phyloP scores from a whole-genome alignment of 106 monocot species.

The Xerophyta viscosa region DNA sequence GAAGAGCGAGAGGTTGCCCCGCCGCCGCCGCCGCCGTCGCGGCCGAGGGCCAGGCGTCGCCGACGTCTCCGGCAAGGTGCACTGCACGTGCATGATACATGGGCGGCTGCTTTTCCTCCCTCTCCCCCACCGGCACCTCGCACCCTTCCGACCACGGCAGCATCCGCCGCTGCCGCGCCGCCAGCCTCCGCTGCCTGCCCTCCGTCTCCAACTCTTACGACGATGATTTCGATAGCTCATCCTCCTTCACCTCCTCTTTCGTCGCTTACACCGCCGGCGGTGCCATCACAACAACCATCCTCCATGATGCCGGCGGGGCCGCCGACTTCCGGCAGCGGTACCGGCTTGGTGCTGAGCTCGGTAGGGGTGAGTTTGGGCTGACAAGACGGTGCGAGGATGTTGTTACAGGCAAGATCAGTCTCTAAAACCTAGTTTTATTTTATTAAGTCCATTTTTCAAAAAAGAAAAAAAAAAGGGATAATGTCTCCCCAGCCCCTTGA shows the following conservation, averaged over 20 bases:
- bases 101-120: constrained; percentile 34
- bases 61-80: no score
- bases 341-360: constrained; percentile 22
- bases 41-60: no score
- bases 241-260: not conserved
- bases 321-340: constrained; percentile 14
- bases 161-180: no score
- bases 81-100: constrained; percentile 1
- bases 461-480: no score
- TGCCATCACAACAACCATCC: no score
- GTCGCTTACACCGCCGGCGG: no score
- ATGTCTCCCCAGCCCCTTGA: no score
- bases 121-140: not conserved
- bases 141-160: no score
- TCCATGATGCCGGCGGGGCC: constrained; percentile 5
- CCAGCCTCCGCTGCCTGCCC: constrained; percentile 4
- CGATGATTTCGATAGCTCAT: not conserved
- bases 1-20: no score
- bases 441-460: no score
- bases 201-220: constrained; percentile 5
- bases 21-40: no score
- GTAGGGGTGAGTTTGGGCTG: constrained; percentile 32
- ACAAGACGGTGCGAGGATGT: constrained; percentile 18
- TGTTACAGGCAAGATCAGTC: constrained; percentile 9
- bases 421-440: no score